Evolutionary conservation across 2,329 filamentous ascomycete species (phyloP), one percentile per base, ranked within the genome.

Genomic region (Drechslera avenae): DNA sequence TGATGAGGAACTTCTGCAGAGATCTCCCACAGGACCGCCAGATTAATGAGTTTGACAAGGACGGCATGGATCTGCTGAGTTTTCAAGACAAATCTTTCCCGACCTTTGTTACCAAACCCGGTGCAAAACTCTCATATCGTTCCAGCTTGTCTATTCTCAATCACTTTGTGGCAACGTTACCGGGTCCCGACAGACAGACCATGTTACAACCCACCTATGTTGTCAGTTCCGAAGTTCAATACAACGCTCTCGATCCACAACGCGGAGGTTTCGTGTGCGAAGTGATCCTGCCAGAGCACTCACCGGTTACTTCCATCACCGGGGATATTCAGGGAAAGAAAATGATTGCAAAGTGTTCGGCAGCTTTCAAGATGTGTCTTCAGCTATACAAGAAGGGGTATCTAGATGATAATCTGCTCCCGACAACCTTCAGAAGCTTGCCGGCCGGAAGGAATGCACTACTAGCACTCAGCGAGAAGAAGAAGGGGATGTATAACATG

Each of bases 381-480:
- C 70, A 85, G 54, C 79, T 99, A 13, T 79, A 87, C 39, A 79
- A 83, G 51, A 81, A 82, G 45, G 82, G 83, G 2, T 85, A 87
- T 52, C 78, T 99, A 4, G 84, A 97, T 66, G 81, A 86, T 0
- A 78, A 91, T 67, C 79, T 97, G 2, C 82, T 90, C 47, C 90
- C 94, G 0, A 83, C 82, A 0, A 89, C 90, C 53, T 79, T 80
- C 16, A 93, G 88, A 66, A 79, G 81, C 32, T 78, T 94, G 0
- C 92, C 91, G 3, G 81, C 78, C 0, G 93, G 95, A 88, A 83
- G 90, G n/a, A 97, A 97, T 70, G 91, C 92, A 2, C 82, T 86
- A 0, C 76, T 97, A 4, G 91, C 92, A 0, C 80, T 97, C n/a
- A 88, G 85, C 56, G 85, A 85, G 18, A 92, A 91, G 66, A 91